phyloP scores from a whole-genome alignment of 331 rosid species.

The Quercus phellos region DNA sequence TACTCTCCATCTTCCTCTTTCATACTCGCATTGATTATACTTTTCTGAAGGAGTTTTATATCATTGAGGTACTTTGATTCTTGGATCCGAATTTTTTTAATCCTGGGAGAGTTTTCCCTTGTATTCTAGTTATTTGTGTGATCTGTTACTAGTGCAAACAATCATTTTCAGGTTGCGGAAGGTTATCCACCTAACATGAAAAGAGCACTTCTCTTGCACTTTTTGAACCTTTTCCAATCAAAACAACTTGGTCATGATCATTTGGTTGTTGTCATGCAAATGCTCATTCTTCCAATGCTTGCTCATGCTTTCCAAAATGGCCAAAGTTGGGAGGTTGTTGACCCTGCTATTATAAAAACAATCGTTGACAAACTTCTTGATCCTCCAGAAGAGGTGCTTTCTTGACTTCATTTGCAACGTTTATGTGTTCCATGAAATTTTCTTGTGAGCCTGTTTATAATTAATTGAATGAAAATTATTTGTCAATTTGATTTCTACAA shows the following conservation, averaged over 20 bases:
- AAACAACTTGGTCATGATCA: conserved; percentile 87
- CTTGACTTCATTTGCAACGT: neutral
- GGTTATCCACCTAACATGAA: conserved; percentile 77
- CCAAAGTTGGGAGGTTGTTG: conserved; percentile 99
- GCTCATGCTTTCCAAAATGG: conserved; percentile 96
- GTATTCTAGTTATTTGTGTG: neutral
- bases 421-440: neutral
- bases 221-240: conserved; percentile 80
- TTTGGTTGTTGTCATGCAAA: conserved; percentile 95
- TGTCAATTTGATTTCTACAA: neutral
- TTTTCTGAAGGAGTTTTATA: conserved; percentile 86
- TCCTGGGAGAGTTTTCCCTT: conserved; percentile 2
- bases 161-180: conserved; percentile 83
- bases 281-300: conserved; percentile 98
- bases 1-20: conserved; percentile 85
- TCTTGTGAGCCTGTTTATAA: neutral
- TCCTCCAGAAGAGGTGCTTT: conserved; percentile 97
- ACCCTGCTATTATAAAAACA: conserved; percentile 72
- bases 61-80: conserved; percentile 72
- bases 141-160: neutral
- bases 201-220: conserved; percentile 77
- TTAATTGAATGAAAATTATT: neutral
- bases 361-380: conserved; percentile 99
- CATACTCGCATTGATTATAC: conserved; percentile 82
- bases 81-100: conserved; percentile 1